phyloP scores from a whole-genome alignment of 208 protist genomes.

The Trypanosoma platydactyli region DNA sequence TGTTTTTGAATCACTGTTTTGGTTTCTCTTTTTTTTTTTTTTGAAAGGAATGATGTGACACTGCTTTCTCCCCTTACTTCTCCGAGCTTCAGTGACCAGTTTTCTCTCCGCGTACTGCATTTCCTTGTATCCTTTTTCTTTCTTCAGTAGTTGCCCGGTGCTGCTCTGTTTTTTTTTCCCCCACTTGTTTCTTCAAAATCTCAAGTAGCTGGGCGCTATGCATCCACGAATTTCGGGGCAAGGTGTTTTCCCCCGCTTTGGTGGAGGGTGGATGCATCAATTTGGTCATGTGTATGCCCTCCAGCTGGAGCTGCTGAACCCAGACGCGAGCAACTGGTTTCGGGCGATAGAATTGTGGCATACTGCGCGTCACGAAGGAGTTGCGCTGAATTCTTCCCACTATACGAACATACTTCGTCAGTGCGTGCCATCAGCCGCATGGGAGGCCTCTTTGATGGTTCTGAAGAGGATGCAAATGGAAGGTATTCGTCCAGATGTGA shows the following conservation, averaged over 20 bases:
- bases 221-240: slow-evolving; percentile 63
- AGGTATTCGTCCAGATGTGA: slow-evolving; percentile 66
- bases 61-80: neutral
- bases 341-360: slow-evolving; percentile 83
- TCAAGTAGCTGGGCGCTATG: slow-evolving; percentile 23
- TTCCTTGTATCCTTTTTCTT: slow-evolving; percentile 5
- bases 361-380: slow-evolving; percentile 74
- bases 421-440: slow-evolving; percentile 65
- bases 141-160: neutral
- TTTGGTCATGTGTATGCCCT: slow-evolving; percentile 89
- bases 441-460: slow-evolving; percentile 60
- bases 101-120: neutral
- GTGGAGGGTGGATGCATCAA: slow-evolving; percentile 91
- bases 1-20: too few species aligned
- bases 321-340: slow-evolving; percentile 75
- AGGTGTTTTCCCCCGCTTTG: slow-evolving; percentile 72
- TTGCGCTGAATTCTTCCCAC: slow-evolving; percentile 73
- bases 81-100: neutral
- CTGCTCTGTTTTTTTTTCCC: neutral
- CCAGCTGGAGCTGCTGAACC: slow-evolving; percentile 81
- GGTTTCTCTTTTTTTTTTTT: too few species aligned
- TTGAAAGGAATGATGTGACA: neutral
- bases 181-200: neutral
- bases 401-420: slow-evolving; percentile 79
- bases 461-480: slow-evolving; percentile 69